These are phyloP conservation scores for Zychaea mexicana DNA, from an alignment of 371 early-diverging fungal genomes.

Conservation along the genomic window DNA sequence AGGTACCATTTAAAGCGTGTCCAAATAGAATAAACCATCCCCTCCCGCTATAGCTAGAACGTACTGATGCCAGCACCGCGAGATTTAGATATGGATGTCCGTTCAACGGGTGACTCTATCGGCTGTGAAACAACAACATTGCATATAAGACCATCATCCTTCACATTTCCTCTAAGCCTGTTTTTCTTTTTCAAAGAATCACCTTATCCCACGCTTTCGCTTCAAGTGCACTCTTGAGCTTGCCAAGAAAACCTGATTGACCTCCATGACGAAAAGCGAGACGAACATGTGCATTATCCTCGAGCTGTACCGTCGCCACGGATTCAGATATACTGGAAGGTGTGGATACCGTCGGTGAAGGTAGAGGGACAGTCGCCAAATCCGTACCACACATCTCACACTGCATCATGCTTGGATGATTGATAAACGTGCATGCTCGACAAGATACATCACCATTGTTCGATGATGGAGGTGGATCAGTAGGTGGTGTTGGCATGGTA, in stretches of 20 bases:
- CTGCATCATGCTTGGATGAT: conserved; percentile 75
- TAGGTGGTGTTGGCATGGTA: conserved; percentile 19
- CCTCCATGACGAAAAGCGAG: conserved; percentile 84
- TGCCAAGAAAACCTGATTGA: conserved; percentile 54
- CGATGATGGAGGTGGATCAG: no score
- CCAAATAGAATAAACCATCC: background rate
- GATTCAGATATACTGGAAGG: conserved; percentile 8
- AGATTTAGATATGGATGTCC: conserved; percentile 4
- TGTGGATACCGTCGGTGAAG: conserved; percentile 5
- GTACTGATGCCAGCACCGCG: conserved; percentile 51
- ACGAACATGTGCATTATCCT: conserved; percentile 46
- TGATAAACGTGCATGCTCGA: conserved; percentile 81
- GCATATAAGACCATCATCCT: background rate
- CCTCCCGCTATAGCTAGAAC: no score
- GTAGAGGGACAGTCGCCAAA: conserved; percentile 26
- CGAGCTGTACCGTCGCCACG: background rate
- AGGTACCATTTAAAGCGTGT: background rate
- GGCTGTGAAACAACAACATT: background rate
- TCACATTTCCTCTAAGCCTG: background rate
- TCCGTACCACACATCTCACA: conserved; percentile 82
- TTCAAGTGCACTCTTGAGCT: conserved; percentile 60
- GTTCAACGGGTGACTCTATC: conserved; percentile 8
- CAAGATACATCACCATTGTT: conserved; percentile 35
- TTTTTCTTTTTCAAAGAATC: background rate
- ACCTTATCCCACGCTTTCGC: conserved; percentile 68